Evolutionary conservation across 2,329 filamentous ascomycete species (phyloP).

Genomic region (Bertia moriformis): DNA sequence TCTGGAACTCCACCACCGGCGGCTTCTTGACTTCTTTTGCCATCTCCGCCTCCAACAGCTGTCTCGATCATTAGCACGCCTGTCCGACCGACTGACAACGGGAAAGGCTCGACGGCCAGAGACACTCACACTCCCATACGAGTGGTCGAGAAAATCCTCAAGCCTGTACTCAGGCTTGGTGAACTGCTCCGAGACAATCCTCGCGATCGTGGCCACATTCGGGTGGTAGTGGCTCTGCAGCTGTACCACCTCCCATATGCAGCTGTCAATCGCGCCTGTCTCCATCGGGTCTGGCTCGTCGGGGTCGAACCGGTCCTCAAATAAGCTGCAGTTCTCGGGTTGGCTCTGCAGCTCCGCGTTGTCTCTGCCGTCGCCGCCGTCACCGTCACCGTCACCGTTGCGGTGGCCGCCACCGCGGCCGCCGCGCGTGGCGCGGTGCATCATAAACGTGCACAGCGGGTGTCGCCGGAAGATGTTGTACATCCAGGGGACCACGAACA

Average conservation of each 20-base stretch:
- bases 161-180: constrained; percentile 87
- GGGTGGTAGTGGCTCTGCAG: constrained; percentile 90
- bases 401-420: too few species aligned
- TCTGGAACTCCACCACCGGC: neutral
- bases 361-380: constrained; percentile 43
- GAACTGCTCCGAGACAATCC: constrained; percentile 91
- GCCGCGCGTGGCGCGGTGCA: constrained; percentile 56
- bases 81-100: neutral
- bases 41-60: neutral
- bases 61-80: neutral
- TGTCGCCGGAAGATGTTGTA: constrained; percentile 90
- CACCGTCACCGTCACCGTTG: too few species aligned
- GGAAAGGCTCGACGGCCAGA: neutral
- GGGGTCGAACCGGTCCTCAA: constrained; percentile 62
- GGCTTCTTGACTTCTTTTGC: neutral
- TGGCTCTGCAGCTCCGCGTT: too few species aligned
- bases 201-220: constrained; percentile 84
- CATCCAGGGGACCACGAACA: constrained; percentile 78
- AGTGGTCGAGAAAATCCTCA: constrained; percentile 95
- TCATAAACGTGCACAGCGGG: constrained; percentile 86
- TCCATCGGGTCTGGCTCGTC: constrained; percentile 69
- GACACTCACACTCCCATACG: constrained; percentile 60
- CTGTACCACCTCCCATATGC: constrained; percentile 86
- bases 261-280: constrained; percentile 82
- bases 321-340: too few species aligned